phyloP scores from a whole-genome alignment of 2,329 filamentous ascomycete species.

The Polytolypa hystricis region DNA sequence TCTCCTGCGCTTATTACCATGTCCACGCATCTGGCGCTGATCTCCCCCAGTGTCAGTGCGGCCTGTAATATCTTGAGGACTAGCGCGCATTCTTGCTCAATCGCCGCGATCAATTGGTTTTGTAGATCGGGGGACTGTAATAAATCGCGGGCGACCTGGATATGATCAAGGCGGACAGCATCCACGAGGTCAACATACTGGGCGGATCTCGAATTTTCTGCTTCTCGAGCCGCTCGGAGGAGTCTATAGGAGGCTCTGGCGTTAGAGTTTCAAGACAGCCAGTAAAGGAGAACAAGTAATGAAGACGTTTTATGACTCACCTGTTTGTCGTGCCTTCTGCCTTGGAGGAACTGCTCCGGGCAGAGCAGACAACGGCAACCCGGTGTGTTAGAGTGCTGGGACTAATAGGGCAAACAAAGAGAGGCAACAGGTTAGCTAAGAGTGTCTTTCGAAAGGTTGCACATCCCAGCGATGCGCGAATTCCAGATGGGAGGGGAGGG shows the following conservation, averaged over 20 bases:
- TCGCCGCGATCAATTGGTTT: conserved; percentile 50
- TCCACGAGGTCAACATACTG: conserved; percentile 65
- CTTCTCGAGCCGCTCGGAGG: conserved; percentile 39
- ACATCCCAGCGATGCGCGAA: neutral
- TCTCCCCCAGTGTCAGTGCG: conserved; percentile 52
- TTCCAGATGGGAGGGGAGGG: neutral
- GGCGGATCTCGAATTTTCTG: conserved; percentile 35
- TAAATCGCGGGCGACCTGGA: conserved; percentile 56
- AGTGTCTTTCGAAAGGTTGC: neutral
- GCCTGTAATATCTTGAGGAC: conserved; percentile 63
- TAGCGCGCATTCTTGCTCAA: conserved; percentile 68
- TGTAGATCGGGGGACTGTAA: conserved; percentile 48
- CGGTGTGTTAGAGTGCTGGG: conserved; percentile 55
- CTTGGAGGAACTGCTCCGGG: conserved; percentile 88
- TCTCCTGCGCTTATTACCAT: conserved; percentile 91
- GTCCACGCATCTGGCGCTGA: conserved; percentile 68
- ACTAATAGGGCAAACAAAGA: conserved; percentile 27
- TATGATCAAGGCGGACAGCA: conserved; percentile 72
- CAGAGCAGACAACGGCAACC: conserved; percentile 90
- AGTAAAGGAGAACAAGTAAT: conserved; percentile 1
- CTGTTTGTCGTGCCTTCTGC: conserved; percentile 89
- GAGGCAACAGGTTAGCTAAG: conserved; percentile 3
- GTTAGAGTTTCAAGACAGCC: neutral
- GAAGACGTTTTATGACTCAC: conserved; percentile 43
- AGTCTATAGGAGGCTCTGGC: conserved; percentile 21